phyloP scores from a whole-genome alignment of 73 alveolate genomes.

The Stentor roeselii region DNA sequence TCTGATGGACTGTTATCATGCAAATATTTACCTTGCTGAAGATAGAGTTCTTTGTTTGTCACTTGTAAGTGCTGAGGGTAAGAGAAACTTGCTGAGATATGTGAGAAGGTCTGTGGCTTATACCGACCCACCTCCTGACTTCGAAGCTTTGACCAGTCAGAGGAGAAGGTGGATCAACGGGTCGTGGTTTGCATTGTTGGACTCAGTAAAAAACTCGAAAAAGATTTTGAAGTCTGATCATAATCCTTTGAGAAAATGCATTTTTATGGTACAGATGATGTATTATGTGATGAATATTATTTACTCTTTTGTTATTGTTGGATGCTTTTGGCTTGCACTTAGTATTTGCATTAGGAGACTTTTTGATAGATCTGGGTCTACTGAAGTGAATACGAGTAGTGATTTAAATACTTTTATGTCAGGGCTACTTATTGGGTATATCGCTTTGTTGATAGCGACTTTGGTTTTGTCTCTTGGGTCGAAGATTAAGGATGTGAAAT shows the following conservation, averaged over 20 bases:
- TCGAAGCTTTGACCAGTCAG: not conserved
- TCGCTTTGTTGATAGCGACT: not conserved
- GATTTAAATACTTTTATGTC: not conserved
- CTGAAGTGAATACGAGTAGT: not conserved
- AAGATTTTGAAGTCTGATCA: not conserved
- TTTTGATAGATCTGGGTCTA: too few species aligned
- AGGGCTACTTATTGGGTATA: not conserved
- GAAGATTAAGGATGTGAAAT: not conserved
- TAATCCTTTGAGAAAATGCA: not conserved
- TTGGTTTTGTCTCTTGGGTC: not conserved
- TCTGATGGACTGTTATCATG: conserved; percentile 6
- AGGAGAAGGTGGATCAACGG: conserved; percentile 34
- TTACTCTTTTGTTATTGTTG: not conserved
- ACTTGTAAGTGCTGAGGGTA: not conserved
- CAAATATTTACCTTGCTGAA: conserved; percentile 29
- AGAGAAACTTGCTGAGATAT: not conserved
- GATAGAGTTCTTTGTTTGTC: conserved; percentile 23
- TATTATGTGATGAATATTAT: not conserved
- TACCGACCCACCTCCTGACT: conserved; percentile 19
- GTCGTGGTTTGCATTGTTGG: conserved; percentile 26
- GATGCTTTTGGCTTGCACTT: not conserved
- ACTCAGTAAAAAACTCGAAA: not conserved
- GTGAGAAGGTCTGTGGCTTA: not conserved
- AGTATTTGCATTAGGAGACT: not conserved
- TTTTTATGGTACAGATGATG: not conserved